Base-by-base conservation (phyloP, 176 grass and related monocot species). In the Pontederia paniculata region DNA sequence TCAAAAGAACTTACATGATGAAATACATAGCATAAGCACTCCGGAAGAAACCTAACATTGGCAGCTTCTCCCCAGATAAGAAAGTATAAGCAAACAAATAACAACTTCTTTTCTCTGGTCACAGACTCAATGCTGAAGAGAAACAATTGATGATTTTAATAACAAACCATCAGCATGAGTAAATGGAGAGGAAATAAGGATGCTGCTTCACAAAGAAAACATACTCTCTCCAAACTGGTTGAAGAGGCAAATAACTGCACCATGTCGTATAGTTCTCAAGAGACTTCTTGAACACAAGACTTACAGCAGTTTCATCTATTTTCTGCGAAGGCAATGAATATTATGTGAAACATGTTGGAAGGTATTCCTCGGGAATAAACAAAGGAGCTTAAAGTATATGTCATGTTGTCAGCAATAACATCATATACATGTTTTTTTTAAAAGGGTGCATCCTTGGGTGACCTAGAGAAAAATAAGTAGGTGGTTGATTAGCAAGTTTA, bases 61-160 rank as follows among this genome's bases (percentile, higher is more conserved):
- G 73, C 85, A 87, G 84, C 91, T 74, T 96, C 91, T 57, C 91
- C 91, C 91, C 91, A 96, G n/a, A 89, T 89, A 51, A 96, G 75
- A 78, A 81, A 96, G 76, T 87, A 96, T 57, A 96, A 70, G 66
- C 82, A 89, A 54, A 96, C 64, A 62, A 83, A 96, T 71, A 96
- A 60, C 74, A 96, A 70, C 71, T 86, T 96, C 64, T 75, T 89
- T 81, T 96, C 91, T 81, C 82, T 95, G 55, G 65, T 69, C 66
- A 89, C 70, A 14, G 74, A 84, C 44, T 89, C 79, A 21, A 58
- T 17, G 46, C 89, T 95, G 73, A 18, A 72, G 15, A 74, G 15
- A 75, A 67, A 79, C 50, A 10, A 58, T 82, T 31, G 21, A 22
- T 68, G 43, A 60, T 23, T 65, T 46, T 74, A 48, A 58, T 47